These are phyloP conservation scores for Coemansia sp. DNA, from an alignment of 192 early-diverging fungal genomes.

Conservation along the genomic window DNA sequence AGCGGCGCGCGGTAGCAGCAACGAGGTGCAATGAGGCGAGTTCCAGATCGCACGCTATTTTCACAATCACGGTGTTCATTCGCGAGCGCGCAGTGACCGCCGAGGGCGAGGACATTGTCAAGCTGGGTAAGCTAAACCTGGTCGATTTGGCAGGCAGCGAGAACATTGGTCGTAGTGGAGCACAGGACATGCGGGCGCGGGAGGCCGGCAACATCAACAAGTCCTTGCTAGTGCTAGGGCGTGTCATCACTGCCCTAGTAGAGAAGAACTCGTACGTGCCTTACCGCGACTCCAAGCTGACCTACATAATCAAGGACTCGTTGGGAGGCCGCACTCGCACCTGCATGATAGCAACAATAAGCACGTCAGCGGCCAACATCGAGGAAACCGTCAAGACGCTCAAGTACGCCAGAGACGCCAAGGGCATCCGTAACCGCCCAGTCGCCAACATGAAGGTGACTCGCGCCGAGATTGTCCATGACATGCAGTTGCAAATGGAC, in stretches of 20 bases:
- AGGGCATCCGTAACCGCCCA: slow-evolving; percentile 73
- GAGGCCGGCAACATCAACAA: slow-evolving; percentile 93
- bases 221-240: slow-evolving; percentile 64
- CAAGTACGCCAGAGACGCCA: slow-evolving; percentile 75
- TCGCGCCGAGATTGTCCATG: slow-evolving; percentile 75
- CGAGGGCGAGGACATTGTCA: slow-evolving; percentile 83
- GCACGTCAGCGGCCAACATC: slow-evolving; percentile 62
- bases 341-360: slow-evolving; percentile 92
- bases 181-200: slow-evolving; percentile 70
- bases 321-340: slow-evolving; percentile 87
- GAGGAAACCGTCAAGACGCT: slow-evolving; percentile 74
- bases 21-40: slow-evolving; percentile 90
- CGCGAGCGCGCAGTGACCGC: slow-evolving; percentile 61
- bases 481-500: slow-evolving; percentile 76
- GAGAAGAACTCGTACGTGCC: slow-evolving; percentile 62
- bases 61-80: slow-evolving; percentile 84
- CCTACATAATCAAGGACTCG: slow-evolving; percentile 86
- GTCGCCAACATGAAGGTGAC: slow-evolving; percentile 75
- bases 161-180: slow-evolving; percentile 86
- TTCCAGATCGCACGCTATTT: slow-evolving; percentile 91
- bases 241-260: slow-evolving; percentile 66
- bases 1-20: slow-evolving; percentile 71
- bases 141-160: slow-evolving; percentile 96
- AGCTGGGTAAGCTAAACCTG: slow-evolving; percentile 91
- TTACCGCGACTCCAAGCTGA: slow-evolving; percentile 84